phyloP scores from a whole-genome alignment of 441 rosid genomes.

The Dalechampia spathulata region DNA sequence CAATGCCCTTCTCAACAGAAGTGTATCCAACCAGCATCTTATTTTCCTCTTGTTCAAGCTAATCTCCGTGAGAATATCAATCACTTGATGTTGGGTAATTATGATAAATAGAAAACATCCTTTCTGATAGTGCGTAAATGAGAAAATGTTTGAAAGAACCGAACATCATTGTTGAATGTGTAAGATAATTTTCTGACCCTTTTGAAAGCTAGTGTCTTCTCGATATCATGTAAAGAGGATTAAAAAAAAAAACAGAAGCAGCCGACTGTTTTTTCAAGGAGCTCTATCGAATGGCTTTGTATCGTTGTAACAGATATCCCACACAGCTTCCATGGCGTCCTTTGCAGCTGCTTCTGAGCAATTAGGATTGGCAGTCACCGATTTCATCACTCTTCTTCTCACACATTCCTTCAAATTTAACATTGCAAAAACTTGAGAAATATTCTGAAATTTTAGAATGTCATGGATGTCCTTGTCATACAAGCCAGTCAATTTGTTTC shows the following conservation, averaged over 20 bases:
- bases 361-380: constrained; percentile 53
- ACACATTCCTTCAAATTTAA: constrained; percentile 63
- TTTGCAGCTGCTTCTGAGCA: constrained; percentile 77
- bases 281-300: constrained; percentile 92
- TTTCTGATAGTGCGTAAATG: not conserved
- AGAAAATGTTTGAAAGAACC: constrained; percentile 2
- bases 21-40: too few relatives aligned
- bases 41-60: not conserved
- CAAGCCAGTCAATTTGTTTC: too few relatives aligned
- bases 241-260: not conserved
- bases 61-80: not conserved
- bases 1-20: too few relatives aligned
- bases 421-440: constrained; percentile 6
- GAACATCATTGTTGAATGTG: not conserved
- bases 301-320: constrained; percentile 94
- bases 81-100: not conserved
- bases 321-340: constrained; percentile 91
- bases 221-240: not conserved
- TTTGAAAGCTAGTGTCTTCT: not conserved
- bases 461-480: not conserved
- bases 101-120: constrained; percentile 7
- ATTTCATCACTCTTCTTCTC: constrained; percentile 80
- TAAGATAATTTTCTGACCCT: not conserved
- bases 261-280: constrained; percentile 41
- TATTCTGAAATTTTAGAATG: not conserved